These are phyloP conservation scores for Metschnikowia shivogae DNA, from an alignment of 805 yeast genomes.

Conservation along the genomic window DNA sequence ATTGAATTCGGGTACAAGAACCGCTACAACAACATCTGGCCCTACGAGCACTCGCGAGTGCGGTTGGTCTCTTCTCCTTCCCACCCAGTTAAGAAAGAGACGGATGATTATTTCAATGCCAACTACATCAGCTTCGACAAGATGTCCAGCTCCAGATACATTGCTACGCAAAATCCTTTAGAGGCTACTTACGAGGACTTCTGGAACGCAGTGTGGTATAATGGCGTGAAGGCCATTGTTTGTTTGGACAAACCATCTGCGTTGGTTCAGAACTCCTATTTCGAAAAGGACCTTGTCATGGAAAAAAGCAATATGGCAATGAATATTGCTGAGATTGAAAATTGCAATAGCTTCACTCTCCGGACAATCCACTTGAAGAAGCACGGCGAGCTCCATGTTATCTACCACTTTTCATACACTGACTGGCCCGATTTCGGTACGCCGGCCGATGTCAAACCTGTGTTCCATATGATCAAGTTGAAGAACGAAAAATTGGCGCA, in stretches of 20 bases:
- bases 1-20: constrained; percentile 79
- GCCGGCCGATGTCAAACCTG: constrained; percentile 29
- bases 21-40: constrained; percentile 83
- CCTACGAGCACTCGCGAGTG: constrained; percentile 83
- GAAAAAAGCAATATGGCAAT: constrained; percentile 14
- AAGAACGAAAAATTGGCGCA: constrained; percentile 27
- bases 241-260: constrained; percentile 31
- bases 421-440: constrained; percentile 49
- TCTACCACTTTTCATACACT: constrained; percentile 38
- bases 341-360: constrained; percentile 15
- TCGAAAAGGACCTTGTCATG: constrained; percentile 19
- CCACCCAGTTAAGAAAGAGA: constrained; percentile 10
- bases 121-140: constrained; percentile 34
- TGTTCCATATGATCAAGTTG: constrained; percentile 29
- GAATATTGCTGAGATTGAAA: constrained; percentile 8
- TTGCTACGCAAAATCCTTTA: constrained; percentile 46
- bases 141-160: constrained; percentile 28
- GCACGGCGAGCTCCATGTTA: constrained; percentile 13
- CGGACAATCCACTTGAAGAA: constrained; percentile 11
- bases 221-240: constrained; percentile 32
- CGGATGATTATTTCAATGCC: constrained; percentile 44
- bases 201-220: constrained; percentile 37
- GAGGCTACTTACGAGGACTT: constrained; percentile 40
- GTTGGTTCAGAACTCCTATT: constrained; percentile 16
- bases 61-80: constrained; percentile 36